Conservation (phyloP, 176 grass and related monocot species). For the Rhynchospora tenuis region DNA sequence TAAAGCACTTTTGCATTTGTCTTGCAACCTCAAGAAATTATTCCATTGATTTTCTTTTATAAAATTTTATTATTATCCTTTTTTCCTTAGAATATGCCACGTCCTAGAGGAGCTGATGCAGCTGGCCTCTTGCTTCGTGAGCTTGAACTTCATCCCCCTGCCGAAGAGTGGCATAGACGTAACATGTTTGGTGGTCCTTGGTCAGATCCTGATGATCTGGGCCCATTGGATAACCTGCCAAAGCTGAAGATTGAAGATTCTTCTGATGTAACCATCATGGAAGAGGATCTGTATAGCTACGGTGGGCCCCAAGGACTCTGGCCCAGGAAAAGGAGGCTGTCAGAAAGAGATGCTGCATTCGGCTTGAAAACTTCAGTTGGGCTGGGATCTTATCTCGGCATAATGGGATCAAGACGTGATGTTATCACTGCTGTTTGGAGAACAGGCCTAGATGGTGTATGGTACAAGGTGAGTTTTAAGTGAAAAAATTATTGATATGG, state of each 20-base stretch:
- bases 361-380: constrained; percentile 96
- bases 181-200: constrained; percentile 99
- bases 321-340: constrained; percentile 89
- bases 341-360: constrained; percentile 97
- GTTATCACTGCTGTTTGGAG: constrained; percentile 90
- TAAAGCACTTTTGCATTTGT: background rate
- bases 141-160: constrained; percentile 89
- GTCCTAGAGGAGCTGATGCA: constrained; percentile 94
- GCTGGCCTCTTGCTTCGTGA: constrained; percentile 96
- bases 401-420: constrained; percentile 97
- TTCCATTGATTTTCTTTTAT: background rate
- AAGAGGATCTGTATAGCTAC: constrained; percentile 42
- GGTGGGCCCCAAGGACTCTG: constrained; percentile 62
- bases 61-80: background rate
- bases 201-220: constrained; percentile 89
- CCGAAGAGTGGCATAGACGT: constrained; percentile 96
- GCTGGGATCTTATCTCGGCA: constrained; percentile 87
- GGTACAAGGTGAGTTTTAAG: constrained; percentile 75
- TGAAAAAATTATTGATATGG: background rate
- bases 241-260: constrained; percentile 56
- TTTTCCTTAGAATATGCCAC: constrained; percentile 84
- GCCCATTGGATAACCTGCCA: constrained; percentile 67
- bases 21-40: background rate
- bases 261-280: constrained; percentile 38
- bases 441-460: constrained; percentile 85